A percentile compares a stretch with the other conserved stretches of the same genome.
These are phyloP conservation scores for Sporobolomyces roseus DNA, from an alignment of 768 basidiomycete species.

Conservation along the genomic window DNA sequence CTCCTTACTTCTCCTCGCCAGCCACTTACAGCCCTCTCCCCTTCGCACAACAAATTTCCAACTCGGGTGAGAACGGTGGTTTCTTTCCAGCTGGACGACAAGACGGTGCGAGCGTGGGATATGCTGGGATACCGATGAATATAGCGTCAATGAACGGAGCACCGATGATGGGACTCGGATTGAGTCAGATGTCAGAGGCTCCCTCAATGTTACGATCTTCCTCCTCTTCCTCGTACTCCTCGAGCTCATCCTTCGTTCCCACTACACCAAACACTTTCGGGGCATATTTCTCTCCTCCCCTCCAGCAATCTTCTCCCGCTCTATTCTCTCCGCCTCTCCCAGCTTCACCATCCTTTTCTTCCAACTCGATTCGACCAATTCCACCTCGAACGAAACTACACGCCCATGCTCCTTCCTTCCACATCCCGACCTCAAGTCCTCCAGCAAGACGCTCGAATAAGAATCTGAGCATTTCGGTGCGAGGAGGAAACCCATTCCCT, in stretches of 20 bases:
- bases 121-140: neutral
- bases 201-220: conserved; percentile 8
- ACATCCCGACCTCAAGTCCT: neutral
- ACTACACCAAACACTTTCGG: neutral
- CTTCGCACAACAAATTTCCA: neutral
- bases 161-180: neutral
- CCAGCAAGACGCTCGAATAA: neutral
- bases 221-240: neutral
- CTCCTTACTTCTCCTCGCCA: conserved; percentile 14
- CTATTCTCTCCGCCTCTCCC: neutral
- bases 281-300: neutral
- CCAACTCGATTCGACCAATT: neutral
- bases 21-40: conserved; percentile 10
- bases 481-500: too few relatives aligned
- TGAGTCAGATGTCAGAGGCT: neutral
- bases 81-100: too few relatives aligned
- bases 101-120: neutral
- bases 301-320: neutral
- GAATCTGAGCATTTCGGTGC: too few relatives aligned
- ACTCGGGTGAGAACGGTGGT: neutral
- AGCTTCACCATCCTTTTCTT: neutral
- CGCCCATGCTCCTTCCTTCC: neutral
- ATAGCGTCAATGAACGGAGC: neutral
- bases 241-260: neutral
- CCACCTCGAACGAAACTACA: neutral